Percentiles rank a stretch among this genome's conserved stretches.
Evolutionary conservation across 495 filamentous ascomycete species (phyloP).

Genomic region (Penicillium canariense): DNA sequence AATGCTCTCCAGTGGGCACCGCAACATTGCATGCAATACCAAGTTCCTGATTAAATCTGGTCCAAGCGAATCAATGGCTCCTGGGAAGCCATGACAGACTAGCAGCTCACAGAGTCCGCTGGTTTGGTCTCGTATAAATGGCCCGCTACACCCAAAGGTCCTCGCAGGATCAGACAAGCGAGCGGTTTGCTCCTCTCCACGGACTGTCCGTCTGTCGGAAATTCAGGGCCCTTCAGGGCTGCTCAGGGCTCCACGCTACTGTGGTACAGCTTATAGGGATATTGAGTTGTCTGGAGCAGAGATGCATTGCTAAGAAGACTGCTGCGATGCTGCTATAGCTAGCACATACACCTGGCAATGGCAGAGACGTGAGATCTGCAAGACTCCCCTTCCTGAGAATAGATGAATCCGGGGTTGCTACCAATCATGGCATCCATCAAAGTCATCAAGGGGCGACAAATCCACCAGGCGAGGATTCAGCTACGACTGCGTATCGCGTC

Average conservation of each 20-base stretch:
- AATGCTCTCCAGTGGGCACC: too few relatives aligned
- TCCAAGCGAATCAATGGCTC: not conserved
- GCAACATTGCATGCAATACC: not conserved
- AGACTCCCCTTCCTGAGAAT: not conserved
- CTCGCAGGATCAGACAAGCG: not conserved
- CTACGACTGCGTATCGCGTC: conserved; percentile 17
- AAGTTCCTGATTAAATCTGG: not conserved
- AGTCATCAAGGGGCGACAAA: not conserved
- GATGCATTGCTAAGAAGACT: too few relatives aligned
- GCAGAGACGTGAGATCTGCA: not conserved
- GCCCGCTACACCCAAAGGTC: conserved; percentile 2
- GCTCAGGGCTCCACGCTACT: not conserved
- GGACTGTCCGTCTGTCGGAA: not conserved
- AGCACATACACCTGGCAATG: not conserved
- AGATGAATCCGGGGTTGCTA: not conserved
- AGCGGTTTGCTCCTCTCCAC: not conserved
- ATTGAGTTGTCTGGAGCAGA: too few relatives aligned
- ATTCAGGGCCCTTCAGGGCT: not conserved
- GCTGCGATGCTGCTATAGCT: too few relatives aligned
- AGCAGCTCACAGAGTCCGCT: not conserved
- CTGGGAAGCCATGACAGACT: not conserved
- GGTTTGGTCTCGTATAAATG: not conserved
- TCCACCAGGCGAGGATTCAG: conserved; percentile 20
- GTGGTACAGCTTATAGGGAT: too few relatives aligned
- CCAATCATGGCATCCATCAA: not conserved